phyloP scores from a whole-genome alignment of 306 rosid species.

The Acmispon strigosus region DNA sequence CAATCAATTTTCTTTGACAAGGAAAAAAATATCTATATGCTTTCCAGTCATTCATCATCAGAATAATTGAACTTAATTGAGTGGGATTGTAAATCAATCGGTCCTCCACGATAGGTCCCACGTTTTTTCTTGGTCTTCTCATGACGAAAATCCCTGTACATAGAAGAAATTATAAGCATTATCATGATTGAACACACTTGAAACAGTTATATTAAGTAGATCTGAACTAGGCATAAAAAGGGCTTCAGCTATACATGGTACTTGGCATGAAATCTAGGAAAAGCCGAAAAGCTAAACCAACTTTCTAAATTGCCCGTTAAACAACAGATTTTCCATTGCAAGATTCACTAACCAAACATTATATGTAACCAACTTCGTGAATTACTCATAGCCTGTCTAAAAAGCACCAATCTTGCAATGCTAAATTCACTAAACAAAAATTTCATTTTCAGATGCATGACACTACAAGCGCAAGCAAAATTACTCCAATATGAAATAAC shows the following conservation, averaged over 20 bases:
- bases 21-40: background rate
- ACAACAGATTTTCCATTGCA: background rate
- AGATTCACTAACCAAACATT: background rate
- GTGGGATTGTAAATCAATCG: slow-evolving; percentile 73
- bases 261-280: background rate
- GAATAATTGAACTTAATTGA: slow-evolving; percentile 79
- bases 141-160: slow-evolving; percentile 80
- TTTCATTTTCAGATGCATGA: background rate
- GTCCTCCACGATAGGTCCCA: slow-evolving; percentile 85
- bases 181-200: background rate
- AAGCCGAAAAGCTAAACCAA: background rate
- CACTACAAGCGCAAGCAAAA: background rate
- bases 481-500: background rate
- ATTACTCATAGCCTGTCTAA: background rate
- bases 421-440: background rate
- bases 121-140: slow-evolving; percentile 99
- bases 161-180: background rate
- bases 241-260: background rate
- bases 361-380: background rate
- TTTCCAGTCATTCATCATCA: slow-evolving; percentile 54
- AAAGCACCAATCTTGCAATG: background rate
- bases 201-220: background rate
- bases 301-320: background rate
- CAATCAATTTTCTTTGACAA: background rate
- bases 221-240: background rate